Conservation (phyloP, 169 alveolate genomes). For the Plasmodium gaboni region DNA sequence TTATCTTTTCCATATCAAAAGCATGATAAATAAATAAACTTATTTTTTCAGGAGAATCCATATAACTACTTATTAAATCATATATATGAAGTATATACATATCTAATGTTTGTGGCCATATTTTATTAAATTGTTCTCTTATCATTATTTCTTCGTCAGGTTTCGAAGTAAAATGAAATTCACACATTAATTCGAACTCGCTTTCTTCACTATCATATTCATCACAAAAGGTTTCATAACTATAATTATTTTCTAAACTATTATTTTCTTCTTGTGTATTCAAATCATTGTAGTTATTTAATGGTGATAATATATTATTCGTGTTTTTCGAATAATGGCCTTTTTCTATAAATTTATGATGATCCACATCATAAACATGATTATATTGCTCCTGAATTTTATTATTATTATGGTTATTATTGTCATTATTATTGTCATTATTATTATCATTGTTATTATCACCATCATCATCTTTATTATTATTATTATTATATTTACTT, state of each 20-base stretch:
- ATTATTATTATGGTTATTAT: no score
- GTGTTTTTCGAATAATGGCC: no score
- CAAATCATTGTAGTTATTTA: no score
- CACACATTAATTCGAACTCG: slow-evolving; percentile 49
- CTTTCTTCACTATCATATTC: slow-evolving; percentile 27
- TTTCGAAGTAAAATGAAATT: slow-evolving; percentile 40
- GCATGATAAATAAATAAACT: slow-evolving; percentile 74
- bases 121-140: slow-evolving; percentile 69
- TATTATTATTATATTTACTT: no score
- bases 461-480: no score
- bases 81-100: slow-evolving; percentile 66
- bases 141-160: slow-evolving; percentile 41
- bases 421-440: no score
- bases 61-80: slow-evolving; percentile 75
- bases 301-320: no score
- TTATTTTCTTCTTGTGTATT: not conserved
- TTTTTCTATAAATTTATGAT: no score
- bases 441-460: no score
- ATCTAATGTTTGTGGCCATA: slow-evolving; percentile 67
- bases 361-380: no score
- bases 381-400: no score
- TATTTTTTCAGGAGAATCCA: slow-evolving; percentile 74
- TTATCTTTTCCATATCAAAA: slow-evolving; percentile 73
- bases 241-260: slow-evolving; percentile 8
- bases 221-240: slow-evolving; percentile 6